Conservation (phyloP, 805 yeast genomes). For the Candida suzukii region DNA sequence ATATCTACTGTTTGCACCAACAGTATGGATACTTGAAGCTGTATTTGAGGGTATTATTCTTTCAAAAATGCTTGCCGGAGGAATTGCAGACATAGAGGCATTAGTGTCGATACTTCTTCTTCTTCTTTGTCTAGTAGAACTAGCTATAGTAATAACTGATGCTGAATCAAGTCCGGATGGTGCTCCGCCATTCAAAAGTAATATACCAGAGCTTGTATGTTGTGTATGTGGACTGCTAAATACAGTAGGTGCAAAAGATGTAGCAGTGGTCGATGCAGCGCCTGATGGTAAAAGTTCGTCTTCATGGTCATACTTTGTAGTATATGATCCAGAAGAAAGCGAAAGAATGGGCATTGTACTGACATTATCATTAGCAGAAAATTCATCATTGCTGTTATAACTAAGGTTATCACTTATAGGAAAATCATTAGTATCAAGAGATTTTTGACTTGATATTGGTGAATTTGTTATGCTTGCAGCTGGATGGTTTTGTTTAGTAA, state of each 20-base stretch:
- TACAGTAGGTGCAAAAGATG: constrained; percentile 37
- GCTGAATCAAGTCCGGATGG: constrained; percentile 17
- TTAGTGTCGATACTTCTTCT: constrained; percentile 37
- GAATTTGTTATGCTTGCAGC: no score
- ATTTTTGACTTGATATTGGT: not conserved
- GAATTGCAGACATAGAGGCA: constrained; percentile 61
- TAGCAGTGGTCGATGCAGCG: constrained; percentile 39
- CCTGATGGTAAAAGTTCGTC: constrained; percentile 10
- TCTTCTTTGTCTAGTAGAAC: constrained; percentile 25
- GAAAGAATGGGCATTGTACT: constrained; percentile 45
- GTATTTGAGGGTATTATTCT: constrained; percentile 29
- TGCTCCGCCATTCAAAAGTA: constrained; percentile 2
- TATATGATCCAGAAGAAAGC: constrained; percentile 32
- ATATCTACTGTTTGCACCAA: not conserved
- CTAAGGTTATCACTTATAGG: constrained; percentile 8
- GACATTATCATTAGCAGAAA: constrained; percentile 25
- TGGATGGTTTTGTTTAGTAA: no score
- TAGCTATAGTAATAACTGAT: constrained; percentile 27
- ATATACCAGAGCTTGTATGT: constrained; percentile 1
- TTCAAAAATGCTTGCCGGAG: constrained; percentile 69
- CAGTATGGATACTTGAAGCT: constrained; percentile 5
- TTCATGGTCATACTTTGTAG: constrained; percentile 10
- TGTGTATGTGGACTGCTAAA: constrained; percentile 2
- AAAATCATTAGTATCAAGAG: not conserved
- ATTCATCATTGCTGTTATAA: constrained; percentile 11